Conservation (phyloP, 2,329 filamentous ascomycete genomes). For the Botrytis galanthina region DNA sequence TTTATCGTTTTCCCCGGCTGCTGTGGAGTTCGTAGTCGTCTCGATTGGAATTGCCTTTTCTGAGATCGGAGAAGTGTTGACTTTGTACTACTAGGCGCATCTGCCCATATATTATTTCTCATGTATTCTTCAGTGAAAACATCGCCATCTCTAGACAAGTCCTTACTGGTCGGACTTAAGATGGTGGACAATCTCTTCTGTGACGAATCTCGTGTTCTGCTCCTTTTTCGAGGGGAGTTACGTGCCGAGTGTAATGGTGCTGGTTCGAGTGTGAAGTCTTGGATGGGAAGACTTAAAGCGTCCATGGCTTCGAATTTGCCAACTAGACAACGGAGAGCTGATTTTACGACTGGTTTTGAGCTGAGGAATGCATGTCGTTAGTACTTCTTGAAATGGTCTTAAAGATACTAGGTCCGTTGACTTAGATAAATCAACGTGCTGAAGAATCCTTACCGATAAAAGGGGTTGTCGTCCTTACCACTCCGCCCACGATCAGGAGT, state of each 20-base stretch:
- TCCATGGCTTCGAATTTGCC: constrained; percentile 36
- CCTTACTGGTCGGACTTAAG: constrained; percentile 23
- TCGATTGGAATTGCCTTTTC: constrained; percentile 4
- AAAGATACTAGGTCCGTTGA: not conserved
- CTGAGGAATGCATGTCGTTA: not conserved
- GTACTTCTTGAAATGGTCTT: not conserved
- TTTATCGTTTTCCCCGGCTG: not conserved
- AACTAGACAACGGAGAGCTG: constrained; percentile 30
- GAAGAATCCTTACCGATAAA: not conserved
- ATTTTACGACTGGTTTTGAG: constrained; percentile 18
- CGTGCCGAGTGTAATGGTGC: constrained; percentile 26
- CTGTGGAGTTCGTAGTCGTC: not conserved
- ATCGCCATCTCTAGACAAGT: constrained; percentile 16
- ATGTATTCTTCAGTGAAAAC: constrained; percentile 4
- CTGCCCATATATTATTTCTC: not conserved
- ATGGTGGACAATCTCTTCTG: constrained; percentile 27
- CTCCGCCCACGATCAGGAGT: not conserved
- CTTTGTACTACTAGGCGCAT: constrained; percentile 3
- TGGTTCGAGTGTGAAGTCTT: constrained; percentile 25
- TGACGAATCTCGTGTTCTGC: constrained; percentile 1
- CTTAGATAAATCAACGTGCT: not conserved
- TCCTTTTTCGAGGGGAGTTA: constrained; percentile 15
- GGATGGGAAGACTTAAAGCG: constrained; percentile 28
- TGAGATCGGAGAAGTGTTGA: not conserved
- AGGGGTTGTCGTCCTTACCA: not conserved